phyloP scores from a whole-genome alignment of 2,329 filamentous ascomycete genomes.

The Curvularia spicifera region DNA sequence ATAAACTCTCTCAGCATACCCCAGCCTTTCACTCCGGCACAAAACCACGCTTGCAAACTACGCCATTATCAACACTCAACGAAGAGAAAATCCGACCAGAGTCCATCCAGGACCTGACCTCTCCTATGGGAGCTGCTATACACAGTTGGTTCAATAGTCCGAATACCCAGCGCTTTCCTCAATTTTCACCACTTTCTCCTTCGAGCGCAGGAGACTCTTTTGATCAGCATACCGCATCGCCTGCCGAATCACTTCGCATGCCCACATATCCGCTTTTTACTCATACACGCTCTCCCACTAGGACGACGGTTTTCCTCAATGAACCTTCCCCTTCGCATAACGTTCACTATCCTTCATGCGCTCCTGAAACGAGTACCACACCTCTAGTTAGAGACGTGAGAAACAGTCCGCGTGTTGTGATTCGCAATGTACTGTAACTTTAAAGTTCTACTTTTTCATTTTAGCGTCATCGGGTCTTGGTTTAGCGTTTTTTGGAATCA shows the following conservation, averaged over 20 bases:
- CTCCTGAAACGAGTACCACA: background rate
- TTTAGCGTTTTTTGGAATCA: background rate
- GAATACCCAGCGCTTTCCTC: background rate
- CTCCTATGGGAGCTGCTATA: slow-evolving; percentile 26
- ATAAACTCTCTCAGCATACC: background rate
- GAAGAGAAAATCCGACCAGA: background rate
- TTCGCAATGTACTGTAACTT: background rate
- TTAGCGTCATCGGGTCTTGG: background rate
- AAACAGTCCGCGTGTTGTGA: slow-evolving; percentile 6
- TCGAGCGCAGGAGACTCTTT: slow-evolving; percentile 20
- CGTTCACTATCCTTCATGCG: background rate
- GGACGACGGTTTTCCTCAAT: background rate
- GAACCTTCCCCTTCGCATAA: background rate
- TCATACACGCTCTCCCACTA: slow-evolving; percentile 1
- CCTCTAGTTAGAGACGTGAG: slow-evolving; percentile 8
- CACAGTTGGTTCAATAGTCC: slow-evolving; percentile 20
- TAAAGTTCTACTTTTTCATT: background rate
- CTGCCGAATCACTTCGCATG: slow-evolving; percentile 22
- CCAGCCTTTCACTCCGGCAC: slow-evolving; percentile 14
- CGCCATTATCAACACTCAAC: slow-evolving; percentile 4
- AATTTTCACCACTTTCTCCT: slow-evolving; percentile 9
- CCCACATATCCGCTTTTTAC: slow-evolving; percentile 5
- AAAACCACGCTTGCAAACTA: slow-evolving; percentile 9
- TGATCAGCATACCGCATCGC: slow-evolving; percentile 26
- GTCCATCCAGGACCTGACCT: slow-evolving; percentile 17